Percentiles rank a stretch among this genome's conserved stretches.
These are phyloP conservation scores for Ceratocystis eucalypticola DNA, from an alignment of 2,329 filamentous ascomycete species.

Conservation along the genomic window DNA sequence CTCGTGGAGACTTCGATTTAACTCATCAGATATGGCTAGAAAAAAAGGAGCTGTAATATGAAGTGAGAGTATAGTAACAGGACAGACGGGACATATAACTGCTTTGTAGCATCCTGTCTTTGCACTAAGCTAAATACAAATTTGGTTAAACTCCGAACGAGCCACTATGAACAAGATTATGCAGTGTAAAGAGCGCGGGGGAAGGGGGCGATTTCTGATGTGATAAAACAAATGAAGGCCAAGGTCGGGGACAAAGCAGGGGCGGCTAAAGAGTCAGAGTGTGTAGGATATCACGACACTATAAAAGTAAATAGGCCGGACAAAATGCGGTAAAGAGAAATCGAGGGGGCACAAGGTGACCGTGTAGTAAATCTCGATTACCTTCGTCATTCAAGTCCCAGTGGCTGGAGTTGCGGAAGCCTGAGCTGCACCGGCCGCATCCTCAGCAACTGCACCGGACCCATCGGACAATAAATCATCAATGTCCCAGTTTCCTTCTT, in stretches of 20 bases:
- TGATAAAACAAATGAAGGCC: not conserved
- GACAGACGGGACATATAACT: not conserved
- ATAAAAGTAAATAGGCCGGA: not conserved
- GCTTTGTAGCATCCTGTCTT: not conserved
- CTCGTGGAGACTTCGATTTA: too few species aligned
- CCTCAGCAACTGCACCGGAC: conserved; percentile 12
- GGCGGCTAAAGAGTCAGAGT: not conserved
- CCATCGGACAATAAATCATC: conserved; percentile 30
- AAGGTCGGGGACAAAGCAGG: not conserved
- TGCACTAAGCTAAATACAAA: not conserved
- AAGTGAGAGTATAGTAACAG: not conserved
- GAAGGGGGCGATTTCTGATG: not conserved
- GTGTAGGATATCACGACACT: not conserved
- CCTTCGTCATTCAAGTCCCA: not conserved
- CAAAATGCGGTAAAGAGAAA: not conserved
- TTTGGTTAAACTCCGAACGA: not conserved
- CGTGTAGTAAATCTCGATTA: not conserved
- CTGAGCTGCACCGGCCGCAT: conserved; percentile 13
- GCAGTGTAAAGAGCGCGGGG: not conserved
- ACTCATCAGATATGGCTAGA: too few species aligned
- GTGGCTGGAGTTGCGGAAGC: not conserved
- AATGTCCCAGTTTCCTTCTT: conserved; percentile 40
- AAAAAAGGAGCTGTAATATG: too few species aligned
- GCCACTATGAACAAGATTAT: not conserved
- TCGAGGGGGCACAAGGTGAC: not conserved